Evolutionary conservation across 169 alveolate species (phyloP).

Genomic region (Perkinsus olseni): DNA sequence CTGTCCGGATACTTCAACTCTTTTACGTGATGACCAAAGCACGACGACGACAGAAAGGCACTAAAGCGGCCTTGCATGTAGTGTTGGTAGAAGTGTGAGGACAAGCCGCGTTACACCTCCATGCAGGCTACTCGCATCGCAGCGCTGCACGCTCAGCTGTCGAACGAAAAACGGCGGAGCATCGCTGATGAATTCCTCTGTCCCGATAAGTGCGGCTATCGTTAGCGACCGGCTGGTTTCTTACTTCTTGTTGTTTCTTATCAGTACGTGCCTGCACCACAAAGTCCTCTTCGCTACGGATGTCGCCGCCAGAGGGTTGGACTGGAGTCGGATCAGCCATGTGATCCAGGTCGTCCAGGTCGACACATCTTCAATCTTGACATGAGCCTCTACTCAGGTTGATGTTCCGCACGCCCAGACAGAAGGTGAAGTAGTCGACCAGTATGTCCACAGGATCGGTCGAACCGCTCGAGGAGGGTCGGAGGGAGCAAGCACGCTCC

Average conservation of each 20-base stretch:
- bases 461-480: neutral
- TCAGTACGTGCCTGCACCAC: neutral
- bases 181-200: neutral
- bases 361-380: neutral
- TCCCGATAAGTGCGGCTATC: neutral
- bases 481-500: neutral
- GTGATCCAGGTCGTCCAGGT: neutral
- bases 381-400: no score
- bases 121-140: neutral
- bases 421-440: neutral
- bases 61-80: neutral
- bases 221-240: no score
- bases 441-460: neutral
- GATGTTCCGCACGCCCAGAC: neutral
- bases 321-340: neutral
- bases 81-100: neutral
- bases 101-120: neutral
- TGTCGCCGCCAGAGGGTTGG: neutral
- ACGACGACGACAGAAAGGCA: neutral
- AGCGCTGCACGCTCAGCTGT: neutral
- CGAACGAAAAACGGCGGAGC: neutral
- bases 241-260: neutral
- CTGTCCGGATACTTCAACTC: neutral
- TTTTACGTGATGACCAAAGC: neutral
- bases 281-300: neutral